Evolutionary conservation across 2,329 filamentous ascomycete species (phyloP), one percentile per base, ranked within the genome.

Genomic region (Epichloe baconii): DNA sequence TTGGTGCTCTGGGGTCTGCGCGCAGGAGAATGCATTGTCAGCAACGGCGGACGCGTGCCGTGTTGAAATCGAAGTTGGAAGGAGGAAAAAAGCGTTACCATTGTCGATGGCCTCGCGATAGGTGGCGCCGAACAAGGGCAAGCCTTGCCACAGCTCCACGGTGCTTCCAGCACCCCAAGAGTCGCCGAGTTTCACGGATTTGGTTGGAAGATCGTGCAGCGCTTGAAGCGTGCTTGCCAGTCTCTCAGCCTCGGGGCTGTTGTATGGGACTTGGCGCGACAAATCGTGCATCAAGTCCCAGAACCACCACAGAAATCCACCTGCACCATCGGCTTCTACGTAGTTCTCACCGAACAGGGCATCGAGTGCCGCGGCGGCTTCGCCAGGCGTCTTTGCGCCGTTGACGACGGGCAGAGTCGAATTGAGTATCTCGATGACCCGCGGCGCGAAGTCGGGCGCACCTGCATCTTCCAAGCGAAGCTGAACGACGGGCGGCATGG

Each of bases 221-320:
- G 44, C 50, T 36, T 54, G 47, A 21, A 57, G 21, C 5, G 53
- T 23, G 0, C 36, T 53, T 4, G 45, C 51, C 3, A 58, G 42
- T 6, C 21, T 51, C 15, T 57, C 53, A 14, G 60, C 57, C 40
- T 56, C 50, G 2, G 37, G 36, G 31, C 51, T 53, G 31, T 57
- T 47, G 41, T 55, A 50, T 11, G 58, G 55, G 36, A 59, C 11
- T 38, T 59, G 57, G n/a, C 57, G 54, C 17, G 55, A 42, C 15
- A 61, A 45, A 4, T 55, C 49, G 31, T 59, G 58, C 11, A 61
- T 15, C 2, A 60, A 54, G 34, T 59, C 56, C 59, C 58, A 58
- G 49, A 59, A 59, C 50, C 58, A 55, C 51, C 53, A 58, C 7
- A 59, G 47, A 17, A 61, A 61, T 6, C 31, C 38, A 1, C 43